These are phyloP conservation scores for Hemerocallis citrina DNA, from an alignment of 106 monocot species.

Conservation along the genomic window DNA sequence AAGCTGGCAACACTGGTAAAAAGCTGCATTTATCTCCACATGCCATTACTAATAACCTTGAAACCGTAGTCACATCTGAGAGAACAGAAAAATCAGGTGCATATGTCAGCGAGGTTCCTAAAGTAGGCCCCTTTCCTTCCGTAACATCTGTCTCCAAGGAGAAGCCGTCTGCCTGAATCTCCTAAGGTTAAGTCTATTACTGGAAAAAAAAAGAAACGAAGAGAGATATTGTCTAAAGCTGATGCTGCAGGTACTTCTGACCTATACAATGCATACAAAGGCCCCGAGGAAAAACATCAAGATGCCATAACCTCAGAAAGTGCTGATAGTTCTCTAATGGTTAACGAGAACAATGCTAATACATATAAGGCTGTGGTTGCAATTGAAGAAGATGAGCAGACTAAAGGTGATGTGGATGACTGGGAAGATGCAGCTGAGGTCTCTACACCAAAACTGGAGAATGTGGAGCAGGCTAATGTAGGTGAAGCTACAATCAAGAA, in stretches of 20 bases:
- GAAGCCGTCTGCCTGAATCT: constrained; percentile 24
- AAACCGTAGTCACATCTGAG: constrained; percentile 3
- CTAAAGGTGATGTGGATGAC: constrained; percentile 60
- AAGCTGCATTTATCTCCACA: not conserved
- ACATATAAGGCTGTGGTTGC: constrained; percentile 13
- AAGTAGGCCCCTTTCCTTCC: not conserved
- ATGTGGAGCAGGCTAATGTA: constrained; percentile 1
- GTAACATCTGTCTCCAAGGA: constrained; percentile 22
- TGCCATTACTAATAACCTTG: not conserved
- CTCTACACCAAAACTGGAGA: constrained; percentile 46
- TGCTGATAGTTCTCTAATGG: constrained; percentile 12
- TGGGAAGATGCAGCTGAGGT: constrained; percentile 86
- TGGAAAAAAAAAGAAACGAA: constrained; percentile 50
- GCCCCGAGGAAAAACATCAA: constrained; percentile 57
- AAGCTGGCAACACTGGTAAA: not conserved
- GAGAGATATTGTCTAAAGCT: constrained; percentile 71
- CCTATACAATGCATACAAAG: constrained; percentile 86
- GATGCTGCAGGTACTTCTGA: constrained; percentile 81
- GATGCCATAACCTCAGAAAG: constrained; percentile 10
- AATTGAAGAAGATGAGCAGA: constrained; percentile 27
- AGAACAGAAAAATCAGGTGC: constrained; percentile 3
- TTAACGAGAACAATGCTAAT: constrained; percentile 9
- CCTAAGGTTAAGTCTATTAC: constrained; percentile 18
- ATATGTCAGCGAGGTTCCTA: constrained; percentile 2
- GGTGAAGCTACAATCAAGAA: constrained; percentile 21